phyloP scores from a whole-genome alignment of 2,329 filamentous ascomycete species.

The Fusarium sp. region DNA sequence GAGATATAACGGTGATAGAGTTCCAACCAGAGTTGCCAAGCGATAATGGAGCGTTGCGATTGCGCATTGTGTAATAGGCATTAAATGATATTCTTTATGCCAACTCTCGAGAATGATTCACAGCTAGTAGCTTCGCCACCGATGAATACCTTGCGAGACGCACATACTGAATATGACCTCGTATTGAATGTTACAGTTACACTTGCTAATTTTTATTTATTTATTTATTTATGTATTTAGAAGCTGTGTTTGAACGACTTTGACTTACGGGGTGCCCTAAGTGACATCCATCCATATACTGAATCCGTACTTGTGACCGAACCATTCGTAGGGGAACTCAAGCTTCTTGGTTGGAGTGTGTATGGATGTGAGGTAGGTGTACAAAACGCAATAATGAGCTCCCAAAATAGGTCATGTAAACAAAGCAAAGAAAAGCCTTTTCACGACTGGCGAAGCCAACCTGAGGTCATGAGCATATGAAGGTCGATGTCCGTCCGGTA shows the following conservation, averaged over 20 bases:
- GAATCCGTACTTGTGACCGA: neutral
- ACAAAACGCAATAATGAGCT: neutral
- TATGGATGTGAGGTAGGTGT: neutral
- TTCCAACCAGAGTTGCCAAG: constrained; percentile 47
- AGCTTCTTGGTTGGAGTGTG: neutral
- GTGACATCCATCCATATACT: neutral
- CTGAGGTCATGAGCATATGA: neutral
- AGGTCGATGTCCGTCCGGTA: neutral
- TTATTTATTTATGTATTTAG: neutral
- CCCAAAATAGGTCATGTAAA: neutral
- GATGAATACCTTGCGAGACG: neutral
- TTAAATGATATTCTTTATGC: constrained; percentile 15
- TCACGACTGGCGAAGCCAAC: neutral
- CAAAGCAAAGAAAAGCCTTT: neutral
- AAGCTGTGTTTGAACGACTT: neutral
- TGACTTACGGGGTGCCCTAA: neutral
- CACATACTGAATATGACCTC: neutral
- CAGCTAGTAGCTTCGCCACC: neutral
- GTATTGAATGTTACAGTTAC: neutral
- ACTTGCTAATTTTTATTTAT: neutral
- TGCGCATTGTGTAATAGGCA: neutral
- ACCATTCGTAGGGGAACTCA: neutral
- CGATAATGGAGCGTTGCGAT: constrained; percentile 25
- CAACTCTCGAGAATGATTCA: neutral
- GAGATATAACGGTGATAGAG: constrained; percentile 49